A percentile compares a stretch with the other conserved stretches of the same genome.
Conservation (phyloP, 768 basidiomycete genomes). For the Rhodocollybia butyracea region DNA sequence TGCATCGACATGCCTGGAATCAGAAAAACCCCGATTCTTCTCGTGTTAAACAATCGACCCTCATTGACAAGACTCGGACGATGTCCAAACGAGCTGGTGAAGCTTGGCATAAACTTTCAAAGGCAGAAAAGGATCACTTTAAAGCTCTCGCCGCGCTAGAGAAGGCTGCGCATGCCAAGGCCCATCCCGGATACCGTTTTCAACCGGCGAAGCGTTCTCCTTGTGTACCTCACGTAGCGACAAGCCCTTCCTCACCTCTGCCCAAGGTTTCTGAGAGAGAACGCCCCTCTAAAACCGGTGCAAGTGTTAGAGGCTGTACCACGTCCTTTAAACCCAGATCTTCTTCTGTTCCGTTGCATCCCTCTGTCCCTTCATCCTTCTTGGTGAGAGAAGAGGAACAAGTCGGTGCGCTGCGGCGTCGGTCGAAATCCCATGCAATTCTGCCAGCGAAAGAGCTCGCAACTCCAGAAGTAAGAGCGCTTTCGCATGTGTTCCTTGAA, state of each 20-base stretch:
- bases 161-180: slow-evolving; percentile 37
- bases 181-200: slow-evolving; percentile 49
- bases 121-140: slow-evolving; percentile 34
- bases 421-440: not conserved
- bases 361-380: not conserved
- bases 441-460: not conserved
- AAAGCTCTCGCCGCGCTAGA: slow-evolving; percentile 34
- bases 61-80: slow-evolving; percentile 29
- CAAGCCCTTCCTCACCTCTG: not conserved
- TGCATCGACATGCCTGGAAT: not conserved
- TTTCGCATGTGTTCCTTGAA: not conserved
- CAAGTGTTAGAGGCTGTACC: not conserved
- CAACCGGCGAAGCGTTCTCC: slow-evolving; percentile 7
- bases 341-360: not conserved
- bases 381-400: not conserved
- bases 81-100: slow-evolving; percentile 58
- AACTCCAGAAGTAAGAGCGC: not conserved
- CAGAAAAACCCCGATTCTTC: slow-evolving; percentile 9
- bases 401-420: not conserved
- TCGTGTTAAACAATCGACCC: slow-evolving; percentile 16
- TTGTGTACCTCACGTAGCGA: not conserved
- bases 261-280: no score
- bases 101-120: slow-evolving; percentile 51
- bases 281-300: no score
- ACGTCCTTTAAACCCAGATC: not conserved